These are phyloP conservation scores for Penicillium odoratum DNA, from an alignment of 495 filamentous ascomycete species.

Conservation along the genomic window DNA sequence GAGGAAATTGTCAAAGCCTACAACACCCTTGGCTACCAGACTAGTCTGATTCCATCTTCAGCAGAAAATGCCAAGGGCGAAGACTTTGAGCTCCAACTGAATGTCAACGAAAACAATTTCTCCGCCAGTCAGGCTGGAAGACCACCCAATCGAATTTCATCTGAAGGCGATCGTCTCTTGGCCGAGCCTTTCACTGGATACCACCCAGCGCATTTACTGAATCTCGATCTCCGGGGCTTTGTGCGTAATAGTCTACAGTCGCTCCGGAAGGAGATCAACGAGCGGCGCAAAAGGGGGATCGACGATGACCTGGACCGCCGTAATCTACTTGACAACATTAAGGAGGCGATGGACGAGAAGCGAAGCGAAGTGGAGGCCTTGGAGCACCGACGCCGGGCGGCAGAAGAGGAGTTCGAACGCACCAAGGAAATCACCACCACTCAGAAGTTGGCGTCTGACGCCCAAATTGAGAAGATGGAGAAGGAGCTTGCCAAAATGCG, in stretches of 20 bases:
- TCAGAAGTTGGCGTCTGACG: slow-evolving; percentile 82
- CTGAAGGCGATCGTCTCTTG: slow-evolving; percentile 66
- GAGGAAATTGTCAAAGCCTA: slow-evolving; percentile 83
- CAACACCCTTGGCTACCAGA: slow-evolving; percentile 92
- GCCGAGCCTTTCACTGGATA: slow-evolving; percentile 82
- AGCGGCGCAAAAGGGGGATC: slow-evolving; percentile 74
- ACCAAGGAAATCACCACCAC: slow-evolving; percentile 85
- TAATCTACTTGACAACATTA: slow-evolving; percentile 87
- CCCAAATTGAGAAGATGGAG: slow-evolving; percentile 97
- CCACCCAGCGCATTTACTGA: slow-evolving; percentile 82
- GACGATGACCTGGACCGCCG: slow-evolving; percentile 89
- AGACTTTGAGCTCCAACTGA: slow-evolving; percentile 78
- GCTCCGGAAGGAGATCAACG: slow-evolving; percentile 84
- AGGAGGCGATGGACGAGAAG: slow-evolving; percentile 94
- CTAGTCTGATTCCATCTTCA: slow-evolving; percentile 80
- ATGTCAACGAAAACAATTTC: slow-evolving; percentile 76
- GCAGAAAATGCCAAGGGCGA: slow-evolving; percentile 81
- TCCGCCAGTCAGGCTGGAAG: slow-evolving; percentile 67
- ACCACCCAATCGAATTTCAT: slow-evolving; percentile 48
- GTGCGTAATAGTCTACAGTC: slow-evolving; percentile 75
- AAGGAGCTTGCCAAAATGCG: slow-evolving; percentile 94
- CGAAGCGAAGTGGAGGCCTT: slow-evolving; percentile 85
- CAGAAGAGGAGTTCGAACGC: slow-evolving; percentile 91
- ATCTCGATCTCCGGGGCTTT: slow-evolving; percentile 76
- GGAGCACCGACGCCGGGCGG: slow-evolving; percentile 79